Evolutionary conservation across 1,139 yeast genomes (phyloP).

Genomic region (Debaryomyces singareniensis): DNA sequence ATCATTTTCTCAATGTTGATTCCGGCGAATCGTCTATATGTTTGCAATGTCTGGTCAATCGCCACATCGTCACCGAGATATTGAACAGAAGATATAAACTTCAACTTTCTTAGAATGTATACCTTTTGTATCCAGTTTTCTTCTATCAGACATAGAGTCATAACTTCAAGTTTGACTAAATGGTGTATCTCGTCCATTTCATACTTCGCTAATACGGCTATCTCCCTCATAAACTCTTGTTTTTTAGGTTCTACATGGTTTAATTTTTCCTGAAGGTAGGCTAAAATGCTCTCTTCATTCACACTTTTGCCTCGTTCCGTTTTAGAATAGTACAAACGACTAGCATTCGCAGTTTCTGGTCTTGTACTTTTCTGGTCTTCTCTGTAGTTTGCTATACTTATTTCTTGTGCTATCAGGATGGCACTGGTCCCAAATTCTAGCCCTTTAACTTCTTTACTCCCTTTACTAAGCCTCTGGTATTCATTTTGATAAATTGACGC

Average conservation of each 20-base stretch:
- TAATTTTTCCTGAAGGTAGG: background rate
- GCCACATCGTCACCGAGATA: constrained; percentile 4
- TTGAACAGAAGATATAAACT: constrained; percentile 5
- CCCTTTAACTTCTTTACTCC: no score
- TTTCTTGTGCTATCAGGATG: no score
- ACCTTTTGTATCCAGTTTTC: background rate
- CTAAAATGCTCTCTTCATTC: background rate
- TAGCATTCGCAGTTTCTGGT: no score
- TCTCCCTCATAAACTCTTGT: background rate
- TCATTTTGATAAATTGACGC: no score
- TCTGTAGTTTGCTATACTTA: no score
- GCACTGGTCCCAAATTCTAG: no score
- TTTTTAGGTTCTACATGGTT: background rate
- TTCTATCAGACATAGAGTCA: no score
- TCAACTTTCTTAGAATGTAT: constrained; percentile 3
- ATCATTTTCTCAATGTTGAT: constrained; percentile 2
- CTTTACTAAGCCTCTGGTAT: no score
- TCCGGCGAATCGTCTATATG: constrained; percentile 2
- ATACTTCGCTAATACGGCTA: background rate
- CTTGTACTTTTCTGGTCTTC: no score
- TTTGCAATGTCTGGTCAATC: constrained; percentile 2
- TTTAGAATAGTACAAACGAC: no score
- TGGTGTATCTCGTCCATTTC: background rate
- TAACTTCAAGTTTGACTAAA: constrained; percentile 2
- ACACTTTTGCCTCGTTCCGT: no score